phyloP scores from a whole-genome alignment of 176 grass and related monocot species.

The Calamus simplicifolius region DNA sequence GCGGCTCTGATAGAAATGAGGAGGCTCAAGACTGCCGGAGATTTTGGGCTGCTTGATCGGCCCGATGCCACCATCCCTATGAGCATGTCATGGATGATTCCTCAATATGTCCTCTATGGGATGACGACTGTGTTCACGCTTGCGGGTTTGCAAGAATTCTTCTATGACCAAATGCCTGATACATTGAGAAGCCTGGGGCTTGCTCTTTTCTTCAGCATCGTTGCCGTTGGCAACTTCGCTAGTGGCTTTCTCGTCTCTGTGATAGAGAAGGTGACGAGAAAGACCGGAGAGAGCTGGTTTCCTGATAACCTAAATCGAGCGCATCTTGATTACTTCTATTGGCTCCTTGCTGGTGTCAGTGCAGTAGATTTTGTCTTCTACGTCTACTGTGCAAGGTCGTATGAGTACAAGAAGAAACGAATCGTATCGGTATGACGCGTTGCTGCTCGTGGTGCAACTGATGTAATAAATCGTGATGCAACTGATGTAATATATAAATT shows the following conservation, averaged over 20 bases:
- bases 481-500: too few species aligned
- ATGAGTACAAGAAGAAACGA: conserved; percentile 27
- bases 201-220: too few species aligned
- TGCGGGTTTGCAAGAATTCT: conserved; percentile 28
- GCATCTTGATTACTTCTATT: conserved; percentile 59
- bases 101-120: conserved; percentile 39
- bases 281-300: neutral
- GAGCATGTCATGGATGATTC: conserved; percentile 42
- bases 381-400: conserved; percentile 26
- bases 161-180: too few species aligned
- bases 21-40: conserved; percentile 34
- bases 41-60: conserved; percentile 32
- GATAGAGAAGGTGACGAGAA: too few species aligned
- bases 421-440: neutral
- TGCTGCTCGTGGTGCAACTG: too few species aligned
- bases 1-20: conserved; percentile 43
- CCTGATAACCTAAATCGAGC: conserved; percentile 36
- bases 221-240: neutral
- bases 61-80: conserved; percentile 34
- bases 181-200: too few species aligned
- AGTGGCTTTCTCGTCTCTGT: conserved; percentile 20
- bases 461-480: too few species aligned
- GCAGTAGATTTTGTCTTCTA: conserved; percentile 29
- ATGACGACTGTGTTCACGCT: conserved; percentile 36
- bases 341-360: conserved; percentile 35